Evolutionary conservation across 306 rosid genomes (phyloP).

Genomic region (Quercus mongolica): DNA sequence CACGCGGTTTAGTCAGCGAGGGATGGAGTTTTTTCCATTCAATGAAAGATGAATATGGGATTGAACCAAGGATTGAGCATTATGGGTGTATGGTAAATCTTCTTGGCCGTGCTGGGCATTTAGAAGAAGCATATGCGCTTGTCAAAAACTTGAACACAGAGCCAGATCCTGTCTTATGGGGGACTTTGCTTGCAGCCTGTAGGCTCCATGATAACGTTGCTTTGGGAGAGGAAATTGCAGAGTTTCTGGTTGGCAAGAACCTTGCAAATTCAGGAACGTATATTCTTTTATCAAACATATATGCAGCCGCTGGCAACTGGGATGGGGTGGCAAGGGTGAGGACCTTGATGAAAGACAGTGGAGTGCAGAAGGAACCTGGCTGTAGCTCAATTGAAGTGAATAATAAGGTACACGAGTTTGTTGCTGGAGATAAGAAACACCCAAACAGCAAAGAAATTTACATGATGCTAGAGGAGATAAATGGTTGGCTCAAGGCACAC

Average conservation of each 20-base stretch:
- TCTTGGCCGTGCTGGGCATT: conserved; percentile 70
- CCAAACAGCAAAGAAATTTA: conserved; percentile 63
- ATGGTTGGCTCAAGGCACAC: conserved; percentile 50
- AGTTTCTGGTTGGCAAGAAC: conserved; percentile 46
- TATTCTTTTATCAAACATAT: conserved; percentile 74
- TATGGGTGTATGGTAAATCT: conserved; percentile 82
- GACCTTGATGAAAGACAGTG: conserved; percentile 61
- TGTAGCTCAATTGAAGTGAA: conserved; percentile 75
- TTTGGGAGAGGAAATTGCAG: conserved; percentile 71
- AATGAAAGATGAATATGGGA: conserved; percentile 50
- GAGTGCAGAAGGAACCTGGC: conserved; percentile 85
- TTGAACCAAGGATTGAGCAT: conserved; percentile 71
- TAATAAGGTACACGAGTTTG: conserved; percentile 66
- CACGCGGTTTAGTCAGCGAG: conserved; percentile 56
- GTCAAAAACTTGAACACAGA: conserved; percentile 56
- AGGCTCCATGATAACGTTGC: conserved; percentile 55
- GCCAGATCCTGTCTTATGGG: conserved; percentile 79
- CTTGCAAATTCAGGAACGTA: conserved; percentile 79
- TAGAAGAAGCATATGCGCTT: conserved; percentile 65
- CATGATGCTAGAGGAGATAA: conserved; percentile 62
- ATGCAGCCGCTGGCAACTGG: conserved; percentile 74
- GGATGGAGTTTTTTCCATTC: conserved; percentile 52
- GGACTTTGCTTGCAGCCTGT: conserved; percentile 81
- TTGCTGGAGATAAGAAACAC: conserved; percentile 75
- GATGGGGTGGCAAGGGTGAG: conserved; percentile 71